Base-by-base conservation (phyloP, 2,329 filamentous ascomycete genomes). In the Epichloe amarillans region DNA sequence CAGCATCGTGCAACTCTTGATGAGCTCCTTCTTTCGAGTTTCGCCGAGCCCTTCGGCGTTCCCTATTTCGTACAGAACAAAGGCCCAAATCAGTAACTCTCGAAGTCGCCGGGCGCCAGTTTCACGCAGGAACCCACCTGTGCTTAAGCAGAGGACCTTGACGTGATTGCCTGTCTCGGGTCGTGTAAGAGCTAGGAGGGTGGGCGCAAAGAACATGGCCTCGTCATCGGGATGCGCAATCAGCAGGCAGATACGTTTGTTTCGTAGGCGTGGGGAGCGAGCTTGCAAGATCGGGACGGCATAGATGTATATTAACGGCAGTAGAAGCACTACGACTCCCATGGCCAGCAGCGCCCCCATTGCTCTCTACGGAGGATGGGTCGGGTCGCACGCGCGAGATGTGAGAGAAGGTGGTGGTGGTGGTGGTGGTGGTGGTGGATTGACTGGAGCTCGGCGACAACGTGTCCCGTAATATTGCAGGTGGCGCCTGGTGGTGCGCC, bases 191-290 rank as follows among this genome's bases (percentile, higher is more conserved):
- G 86, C 82, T 59, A 94, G 76, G 14, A 97, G 75, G 0, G 88
- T 86, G 0, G 93, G 93, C 55, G 89, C 82, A 69, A 98, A 98
- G 75, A 98, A 98, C 93, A 98, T 98, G 66, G 91, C 93, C 72
- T 98, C 93, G 62, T 98, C 93, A 69, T 98, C 93, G 0, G 93
- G 93, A 70, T 98, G 93, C 21, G 93, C 93, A 62, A 98, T 97
- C 50, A 98, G 75, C 50, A 98, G 78, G 64, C 87, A 86, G 63
- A 98, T 88, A 62, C 87, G 82, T 75, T 95, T 94, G 71, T 88
- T 84, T 59, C 74, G 75, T 55, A 96, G 72, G 43, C 72, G 77
- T 4, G 88, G 86, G 58, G 87, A 79, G 35, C 75, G 69, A 26
- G 69, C 60, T 54, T 71, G 68, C 41, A 73, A 66, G n/a, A 71